Conservation (phyloP, 345 rosid genomes). For the Dipteronia dyeriana region DNA sequence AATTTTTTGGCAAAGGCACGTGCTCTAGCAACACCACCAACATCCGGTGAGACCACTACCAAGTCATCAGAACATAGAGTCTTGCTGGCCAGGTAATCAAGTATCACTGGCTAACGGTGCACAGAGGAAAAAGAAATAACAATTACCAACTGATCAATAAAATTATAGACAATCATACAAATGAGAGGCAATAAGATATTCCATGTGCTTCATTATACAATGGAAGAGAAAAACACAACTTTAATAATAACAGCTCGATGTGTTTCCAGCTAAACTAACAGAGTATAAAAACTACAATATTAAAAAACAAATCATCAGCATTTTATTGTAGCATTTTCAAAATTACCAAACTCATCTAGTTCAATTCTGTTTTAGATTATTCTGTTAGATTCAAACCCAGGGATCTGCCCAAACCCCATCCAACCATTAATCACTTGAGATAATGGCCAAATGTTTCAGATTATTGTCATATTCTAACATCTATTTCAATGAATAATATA, state of each 20-base stretch:
- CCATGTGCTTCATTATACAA: background rate
- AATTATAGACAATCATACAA: background rate
- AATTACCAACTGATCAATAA: conserved; percentile 10
- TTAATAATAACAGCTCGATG: background rate
- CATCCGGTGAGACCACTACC: conserved; percentile 98
- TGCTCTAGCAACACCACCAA: conserved; percentile 98
- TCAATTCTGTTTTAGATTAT: background rate
- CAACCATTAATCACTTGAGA: background rate
- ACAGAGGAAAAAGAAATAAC: conserved; percentile 4
- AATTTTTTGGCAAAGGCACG: conserved; percentile 94
- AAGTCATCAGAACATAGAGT: conserved; percentile 79
- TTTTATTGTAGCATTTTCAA: conserved; percentile 13
- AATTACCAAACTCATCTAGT: conserved; percentile 2
- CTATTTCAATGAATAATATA: background rate
- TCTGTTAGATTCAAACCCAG: background rate
- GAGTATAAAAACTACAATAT: conserved; percentile 1
- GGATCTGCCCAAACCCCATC: background rate
- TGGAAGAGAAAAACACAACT: background rate
- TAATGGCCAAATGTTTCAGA: background rate
- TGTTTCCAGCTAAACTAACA: background rate
- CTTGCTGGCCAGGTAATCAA: conserved; percentile 97
- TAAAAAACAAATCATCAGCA: background rate
- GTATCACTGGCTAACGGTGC: conserved; percentile 80
- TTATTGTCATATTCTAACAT: background rate
- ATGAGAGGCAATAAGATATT: background rate